Evolutionary conservation across 108 stramenopile species (phyloP), one percentile per base, ranked within the genome.

Genomic region (Skeletonema tropicum): DNA sequence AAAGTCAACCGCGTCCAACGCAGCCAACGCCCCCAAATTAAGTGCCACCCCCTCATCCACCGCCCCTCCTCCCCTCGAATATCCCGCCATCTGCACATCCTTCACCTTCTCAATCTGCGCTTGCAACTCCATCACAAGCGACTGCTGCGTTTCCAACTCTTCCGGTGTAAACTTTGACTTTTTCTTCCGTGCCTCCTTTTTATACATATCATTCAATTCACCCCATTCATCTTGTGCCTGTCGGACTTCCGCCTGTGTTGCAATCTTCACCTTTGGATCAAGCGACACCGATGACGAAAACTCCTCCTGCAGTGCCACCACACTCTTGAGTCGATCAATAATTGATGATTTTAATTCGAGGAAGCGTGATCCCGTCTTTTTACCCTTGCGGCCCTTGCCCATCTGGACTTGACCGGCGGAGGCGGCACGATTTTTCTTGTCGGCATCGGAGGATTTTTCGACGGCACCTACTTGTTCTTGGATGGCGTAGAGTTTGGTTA

Each of bases 381-480:
- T 75, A 21, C 87, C 80, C 83, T 89, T 95, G 33, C 81, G 81
- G 9, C 76, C 74, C 31, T 70, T 69, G 17, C 94, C 94, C 94
- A 95, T 95, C 21, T 66, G 74, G 64, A 86, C 73, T 58, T 58
- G 52, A 13, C 85, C 84, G 39, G 79, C 66, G 58, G 86, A 86
- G 32, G 73, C 76, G n/a, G 94, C 94, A 26, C 88, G 89, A 49
- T 70, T 73, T 42, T 69, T 66, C 71, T 95, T 95, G 35, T 92
- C 94, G 32, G 86, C 88, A 35, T 85, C 80, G 66, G 85, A 65
- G 7, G 91, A 79, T 61, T 91, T 90, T 33, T 92, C 91, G 66
- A 91, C 90, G 69, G 94, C 94, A 9, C 94, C 94, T 52, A 95
- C 89, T 57, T 90, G 84, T 67, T 95, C 94, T 76, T 95, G 94